Evolutionary conservation across 768 basidiomycete species (phyloP), one percentile per base, ranked within the genome.

Genomic region (Serpula lacrymans): DNA sequence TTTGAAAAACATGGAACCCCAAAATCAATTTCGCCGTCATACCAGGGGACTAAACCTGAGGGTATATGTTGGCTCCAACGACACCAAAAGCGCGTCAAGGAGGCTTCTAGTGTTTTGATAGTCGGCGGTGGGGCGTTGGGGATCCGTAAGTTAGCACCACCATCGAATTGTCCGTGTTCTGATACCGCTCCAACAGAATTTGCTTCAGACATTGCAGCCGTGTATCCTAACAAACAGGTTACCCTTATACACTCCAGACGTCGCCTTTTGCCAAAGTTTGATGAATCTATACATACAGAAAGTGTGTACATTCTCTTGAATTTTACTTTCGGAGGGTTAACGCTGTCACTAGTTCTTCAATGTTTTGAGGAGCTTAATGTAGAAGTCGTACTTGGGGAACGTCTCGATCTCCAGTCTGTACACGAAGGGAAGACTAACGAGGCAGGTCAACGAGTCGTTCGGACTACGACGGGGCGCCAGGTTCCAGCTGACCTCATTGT

Each of bases 121-220:
- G 72, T 86, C 2, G 85, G 86, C 2, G 84, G 82, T 9, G 85
- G 86, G 1, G 81, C 85, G 1, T 71, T 87, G 7, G 85, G 84
- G 3, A 77, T 87, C 20, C 81, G 82, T 84, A 54, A 49, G 78
- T 69, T 20, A 22, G 2, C 7, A 11, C 12, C 29, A 23, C n/a
- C 6, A 8, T 8, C 4, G 37, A 14, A 8, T 42, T 41, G 3
- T 8, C 11, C 29, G 29, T 18, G 13, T 14, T 26, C 16, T 31
- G 32, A 11, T 26, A 12, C 8, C 17, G 22, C 7, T n/a, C 23
- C 7, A 26, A 5, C 47, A 84, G 82, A 83, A 52, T 78, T 78
- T 46, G 80, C 81, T 0, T 72, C 77, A 3, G 82, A 84, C 54
- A 79, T 82, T 39, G 71, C 73, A 13, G 69, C 67, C 1, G 50